phyloP scores from a whole-genome alignment of 23 red algal genomes.

The Chondrus crispus region DNA sequence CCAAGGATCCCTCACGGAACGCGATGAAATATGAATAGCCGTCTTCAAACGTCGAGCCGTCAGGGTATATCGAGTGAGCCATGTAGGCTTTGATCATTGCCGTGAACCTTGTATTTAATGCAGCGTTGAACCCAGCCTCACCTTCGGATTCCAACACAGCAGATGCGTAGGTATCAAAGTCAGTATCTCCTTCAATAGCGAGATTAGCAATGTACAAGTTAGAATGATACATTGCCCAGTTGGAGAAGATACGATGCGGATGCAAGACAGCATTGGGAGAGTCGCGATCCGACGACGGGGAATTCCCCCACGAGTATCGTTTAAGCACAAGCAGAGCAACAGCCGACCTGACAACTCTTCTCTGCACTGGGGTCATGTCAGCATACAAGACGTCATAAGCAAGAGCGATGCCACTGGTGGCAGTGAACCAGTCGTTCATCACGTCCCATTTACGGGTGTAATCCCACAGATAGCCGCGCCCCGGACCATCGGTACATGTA shows the following conservation, averaged over 20 bases:
- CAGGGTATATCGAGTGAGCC: slow-evolving; percentile 30
- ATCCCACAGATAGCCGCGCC: slow-evolving; percentile 11
- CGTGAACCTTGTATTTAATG: not conserved
- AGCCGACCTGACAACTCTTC: not conserved
- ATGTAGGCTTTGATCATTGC: slow-evolving; percentile 35
- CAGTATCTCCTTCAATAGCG: slow-evolving; percentile 21
- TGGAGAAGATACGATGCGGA: slow-evolving; percentile 56
- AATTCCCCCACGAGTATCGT: slow-evolving; percentile 31
- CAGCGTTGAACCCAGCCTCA: slow-evolving; percentile 18
- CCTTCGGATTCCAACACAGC: not conserved
- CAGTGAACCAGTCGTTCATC: slow-evolving; percentile 33
- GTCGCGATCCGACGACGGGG: not conserved
- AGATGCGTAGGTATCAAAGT: slow-evolving; percentile 19
- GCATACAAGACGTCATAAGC: slow-evolving; percentile 27
- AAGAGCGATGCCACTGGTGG: not conserved
- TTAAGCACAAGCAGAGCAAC: slow-evolving; percentile 38
- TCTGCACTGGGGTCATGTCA: not conserved
- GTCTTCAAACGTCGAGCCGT: slow-evolving; percentile 60
- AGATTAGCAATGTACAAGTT: slow-evolving; percentile 41
- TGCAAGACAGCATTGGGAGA: slow-evolving; percentile 34
- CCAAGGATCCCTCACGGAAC: slow-evolving; percentile 49
- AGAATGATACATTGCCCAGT: slow-evolving; percentile 54
- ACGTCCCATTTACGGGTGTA: not conserved
- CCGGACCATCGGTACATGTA: not conserved
- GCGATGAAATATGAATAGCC: slow-evolving; percentile 49